Conservation (phyloP, 2,329 filamentous ascomycete genomes). For the Grosmannia huntii region DNA sequence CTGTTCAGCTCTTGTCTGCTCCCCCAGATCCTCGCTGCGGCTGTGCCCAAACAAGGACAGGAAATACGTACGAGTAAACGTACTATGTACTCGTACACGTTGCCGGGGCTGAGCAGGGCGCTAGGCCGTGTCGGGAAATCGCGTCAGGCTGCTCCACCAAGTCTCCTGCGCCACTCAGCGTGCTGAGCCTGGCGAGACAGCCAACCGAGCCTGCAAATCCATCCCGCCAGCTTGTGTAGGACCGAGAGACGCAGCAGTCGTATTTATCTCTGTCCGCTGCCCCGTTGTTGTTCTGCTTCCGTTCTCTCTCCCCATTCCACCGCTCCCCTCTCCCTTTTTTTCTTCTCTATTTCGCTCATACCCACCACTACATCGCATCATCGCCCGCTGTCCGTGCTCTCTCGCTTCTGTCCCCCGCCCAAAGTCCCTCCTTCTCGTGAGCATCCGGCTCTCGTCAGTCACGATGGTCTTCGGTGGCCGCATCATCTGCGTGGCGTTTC, state of each 20-base stretch:
- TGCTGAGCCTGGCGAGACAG: neutral
- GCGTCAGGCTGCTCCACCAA: neutral
- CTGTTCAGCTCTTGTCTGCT: no score
- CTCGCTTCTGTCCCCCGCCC: no score
- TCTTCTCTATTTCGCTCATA: neutral
- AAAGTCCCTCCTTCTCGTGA: neutral
- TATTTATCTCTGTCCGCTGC: neutral
- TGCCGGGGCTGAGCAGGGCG: neutral
- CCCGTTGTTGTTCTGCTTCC: neutral
- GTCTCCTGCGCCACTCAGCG: neutral
- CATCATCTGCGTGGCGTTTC: slow-evolving; percentile 75
- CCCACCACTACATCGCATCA: neutral
- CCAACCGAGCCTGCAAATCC: neutral
- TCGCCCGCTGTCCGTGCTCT: neutral
- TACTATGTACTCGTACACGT: no score
- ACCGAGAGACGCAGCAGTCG: neutral
- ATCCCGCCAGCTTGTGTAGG: no score
- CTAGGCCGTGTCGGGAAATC: neutral
- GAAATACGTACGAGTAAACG: neutral
- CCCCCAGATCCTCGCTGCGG: no score
- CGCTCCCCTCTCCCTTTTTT: neutral
- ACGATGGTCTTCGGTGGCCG: slow-evolving; percentile 44
- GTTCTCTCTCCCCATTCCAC: neutral
- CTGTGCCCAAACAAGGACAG: neutral
- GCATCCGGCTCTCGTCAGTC: neutral